phyloP scores from a whole-genome alignment of 768 basidiomycete genomes.

The Cystobasidium onofrii region DNA sequence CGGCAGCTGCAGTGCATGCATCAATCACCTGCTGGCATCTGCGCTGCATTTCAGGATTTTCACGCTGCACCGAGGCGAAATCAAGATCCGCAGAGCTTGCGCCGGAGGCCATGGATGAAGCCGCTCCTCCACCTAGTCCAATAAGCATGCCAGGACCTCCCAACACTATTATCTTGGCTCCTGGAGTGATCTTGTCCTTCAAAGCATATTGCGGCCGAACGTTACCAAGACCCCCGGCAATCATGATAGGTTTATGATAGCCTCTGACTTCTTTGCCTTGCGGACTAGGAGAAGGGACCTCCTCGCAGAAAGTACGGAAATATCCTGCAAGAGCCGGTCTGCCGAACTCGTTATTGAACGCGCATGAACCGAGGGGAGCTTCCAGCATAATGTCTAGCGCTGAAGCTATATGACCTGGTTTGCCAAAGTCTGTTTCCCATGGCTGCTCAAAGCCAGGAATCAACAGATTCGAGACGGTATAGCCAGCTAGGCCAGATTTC shows the following conservation, averaged over 20 bases:
- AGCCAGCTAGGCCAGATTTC: slow-evolving; percentile 88
- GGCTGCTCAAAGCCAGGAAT: slow-evolving; percentile 85
- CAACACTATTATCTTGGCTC: slow-evolving; percentile 80
- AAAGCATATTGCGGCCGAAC: slow-evolving; percentile 73
- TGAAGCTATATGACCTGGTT: slow-evolving; percentile 80
- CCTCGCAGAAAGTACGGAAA: slow-evolving; percentile 87
- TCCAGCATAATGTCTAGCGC: slow-evolving; percentile 96
- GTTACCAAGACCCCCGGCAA: slow-evolving; percentile 92
- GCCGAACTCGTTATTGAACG: slow-evolving; percentile 98
- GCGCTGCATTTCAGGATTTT: slow-evolving; percentile 97
- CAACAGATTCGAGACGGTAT: slow-evolving; percentile 84
- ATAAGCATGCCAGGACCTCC: slow-evolving; percentile 96
- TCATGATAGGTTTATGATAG: slow-evolving; percentile 99
- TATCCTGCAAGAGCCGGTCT: slow-evolving; percentile 85
- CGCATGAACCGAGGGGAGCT: slow-evolving; percentile 84
- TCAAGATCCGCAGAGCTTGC: slow-evolving; percentile 85
- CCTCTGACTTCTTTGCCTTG: slow-evolving; percentile 62
- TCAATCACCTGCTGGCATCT: slow-evolving; percentile 97
- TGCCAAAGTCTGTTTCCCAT: slow-evolving; percentile 92
- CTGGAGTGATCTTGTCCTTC: slow-evolving; percentile 67
- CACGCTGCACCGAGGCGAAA: slow-evolving; percentile 94
- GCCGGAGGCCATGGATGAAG: slow-evolving; percentile 85
- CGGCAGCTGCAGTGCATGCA: slow-evolving; percentile 57
- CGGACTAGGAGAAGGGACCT: slow-evolving; percentile 50
- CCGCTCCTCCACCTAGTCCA: slow-evolving; percentile 92